Evolutionary conservation across 441 rosid genomes (phyloP).

Genomic region (Macaranga tanarius): DNA sequence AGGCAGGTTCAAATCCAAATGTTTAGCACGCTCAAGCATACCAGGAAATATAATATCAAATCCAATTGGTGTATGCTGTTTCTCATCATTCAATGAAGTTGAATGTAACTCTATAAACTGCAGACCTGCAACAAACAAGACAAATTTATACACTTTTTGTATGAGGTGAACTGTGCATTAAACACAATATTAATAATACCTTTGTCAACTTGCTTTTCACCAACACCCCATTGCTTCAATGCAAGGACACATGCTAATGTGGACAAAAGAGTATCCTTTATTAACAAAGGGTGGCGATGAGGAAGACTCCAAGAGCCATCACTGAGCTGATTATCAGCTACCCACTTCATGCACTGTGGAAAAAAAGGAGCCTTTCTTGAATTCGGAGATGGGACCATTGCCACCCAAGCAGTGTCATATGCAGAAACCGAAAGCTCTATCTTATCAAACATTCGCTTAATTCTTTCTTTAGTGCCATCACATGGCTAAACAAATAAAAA

Average conservation of each 20-base stretch:
- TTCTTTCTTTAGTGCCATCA: conserved; percentile 47
- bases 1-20: conserved; percentile 61
- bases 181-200: conserved; percentile 40
- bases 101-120: conserved; percentile 59
- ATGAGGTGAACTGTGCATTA: conserved; percentile 3
- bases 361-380: conserved; percentile 52
- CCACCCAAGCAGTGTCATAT: conserved; percentile 90
- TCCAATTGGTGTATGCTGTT: conserved; percentile 57
- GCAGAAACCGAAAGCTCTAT: conserved; percentile 66
- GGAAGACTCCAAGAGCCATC: conserved; percentile 89
- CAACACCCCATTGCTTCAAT: conserved; percentile 66
- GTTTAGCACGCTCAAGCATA: conserved; percentile 68
- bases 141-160: conserved; percentile 12
- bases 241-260: conserved; percentile 82
- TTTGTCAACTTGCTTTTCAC: conserved; percentile 58
- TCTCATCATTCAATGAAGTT: conserved; percentile 53
- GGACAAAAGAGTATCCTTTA: conserved; percentile 63
- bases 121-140: conserved; percentile 48
- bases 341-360: conserved; percentile 67
- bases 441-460: conserved; percentile 56
- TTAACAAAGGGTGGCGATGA: conserved; percentile 36
- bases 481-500: conserved; percentile 32
- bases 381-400: conserved; percentile 71
- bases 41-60: conserved; percentile 76
- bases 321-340: conserved; percentile 59